Evolutionary conservation across 108 stramenopile genomes (phyloP).

Genomic region (Nitzschia sp.): DNA sequence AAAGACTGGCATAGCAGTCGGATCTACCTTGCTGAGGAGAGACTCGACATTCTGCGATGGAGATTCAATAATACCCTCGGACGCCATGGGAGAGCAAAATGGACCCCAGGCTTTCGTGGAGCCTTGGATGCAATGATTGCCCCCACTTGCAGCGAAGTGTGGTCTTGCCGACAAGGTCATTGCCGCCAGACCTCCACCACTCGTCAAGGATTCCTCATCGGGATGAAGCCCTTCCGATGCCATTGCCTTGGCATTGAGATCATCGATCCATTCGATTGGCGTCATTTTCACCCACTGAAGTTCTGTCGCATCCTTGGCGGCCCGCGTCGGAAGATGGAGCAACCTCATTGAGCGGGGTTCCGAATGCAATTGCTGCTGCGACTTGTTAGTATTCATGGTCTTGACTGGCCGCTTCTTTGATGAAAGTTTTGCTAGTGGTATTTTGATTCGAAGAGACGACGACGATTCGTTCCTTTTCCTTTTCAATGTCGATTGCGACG

Average conservation of each 20-base stretch:
- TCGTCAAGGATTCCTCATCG: background rate
- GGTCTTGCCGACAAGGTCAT: background rate
- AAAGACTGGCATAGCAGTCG: background rate
- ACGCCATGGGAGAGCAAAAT: too few species aligned
- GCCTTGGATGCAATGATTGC: background rate
- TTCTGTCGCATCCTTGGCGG: background rate
- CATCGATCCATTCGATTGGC: conserved; percentile 18
- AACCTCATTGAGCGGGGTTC: background rate
- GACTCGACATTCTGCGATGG: background rate
- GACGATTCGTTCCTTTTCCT: too few species aligned
- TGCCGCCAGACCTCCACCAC: background rate
- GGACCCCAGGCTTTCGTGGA: too few species aligned
- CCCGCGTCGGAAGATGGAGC: background rate
- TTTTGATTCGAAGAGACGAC: background rate
- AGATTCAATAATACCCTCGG: background rate
- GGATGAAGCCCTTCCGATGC: background rate
- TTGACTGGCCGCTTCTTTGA: background rate
- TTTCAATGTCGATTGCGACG: too few species aligned
- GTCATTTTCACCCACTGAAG: conserved; percentile 5
- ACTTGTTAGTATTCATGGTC: too few species aligned
- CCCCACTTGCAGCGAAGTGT: background rate
- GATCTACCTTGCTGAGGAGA: background rate
- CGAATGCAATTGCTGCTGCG: too few species aligned
- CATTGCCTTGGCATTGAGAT: conserved; percentile 6
- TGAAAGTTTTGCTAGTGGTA: background rate